These are phyloP conservation scores for Talaromyces trachyspermus DNA, from an alignment of 495 filamentous ascomycete species.

Conservation along the genomic window DNA sequence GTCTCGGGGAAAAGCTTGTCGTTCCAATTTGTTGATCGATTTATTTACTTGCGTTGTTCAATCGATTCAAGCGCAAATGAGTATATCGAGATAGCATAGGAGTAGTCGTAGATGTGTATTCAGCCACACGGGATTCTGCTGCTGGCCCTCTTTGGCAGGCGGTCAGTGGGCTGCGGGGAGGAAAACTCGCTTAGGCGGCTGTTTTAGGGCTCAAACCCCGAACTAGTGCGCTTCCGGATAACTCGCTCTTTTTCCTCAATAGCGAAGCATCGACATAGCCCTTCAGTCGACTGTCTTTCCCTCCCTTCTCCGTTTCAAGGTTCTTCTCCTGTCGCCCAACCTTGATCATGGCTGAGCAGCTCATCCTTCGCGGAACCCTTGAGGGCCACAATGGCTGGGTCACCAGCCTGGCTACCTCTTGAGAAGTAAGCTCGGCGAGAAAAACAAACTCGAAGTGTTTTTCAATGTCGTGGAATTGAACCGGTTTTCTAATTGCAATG, in stretches of 20 bases:
- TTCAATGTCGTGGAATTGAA: conserved; percentile 16
- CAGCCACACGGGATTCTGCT: background rate
- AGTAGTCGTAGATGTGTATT: background rate
- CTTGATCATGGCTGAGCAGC: conserved; percentile 81
- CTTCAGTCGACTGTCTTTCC: conserved; percentile 8
- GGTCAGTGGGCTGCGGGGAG: conserved; percentile 36
- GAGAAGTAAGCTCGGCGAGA: conserved; percentile 71
- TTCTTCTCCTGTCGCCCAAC: conserved; percentile 39
- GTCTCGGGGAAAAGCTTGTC: background rate
- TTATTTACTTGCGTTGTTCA: too few species aligned
- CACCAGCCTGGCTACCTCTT: conserved; percentile 83
- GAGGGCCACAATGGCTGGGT: conserved; percentile 86
- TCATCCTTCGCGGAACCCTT: conserved; percentile 94
- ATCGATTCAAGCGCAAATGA: too few species aligned
- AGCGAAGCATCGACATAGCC: conserved; percentile 6
- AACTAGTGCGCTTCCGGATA: conserved; percentile 9
- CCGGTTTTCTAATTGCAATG: conserved; percentile 20
- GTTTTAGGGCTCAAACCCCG: conserved; percentile 10
- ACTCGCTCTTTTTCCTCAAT: conserved; percentile 8
- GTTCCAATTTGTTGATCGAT: too few species aligned
- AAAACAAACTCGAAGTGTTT: conserved; percentile 2
- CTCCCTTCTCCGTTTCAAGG: conserved; percentile 30
- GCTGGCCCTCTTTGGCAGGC: conserved; percentile 10
- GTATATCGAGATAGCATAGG: too few species aligned
- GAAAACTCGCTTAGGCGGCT: conserved; percentile 23